Base-by-base conservation (phyloP, 352 stramenopile genomes). In the Blastocystis sp. region DNA sequence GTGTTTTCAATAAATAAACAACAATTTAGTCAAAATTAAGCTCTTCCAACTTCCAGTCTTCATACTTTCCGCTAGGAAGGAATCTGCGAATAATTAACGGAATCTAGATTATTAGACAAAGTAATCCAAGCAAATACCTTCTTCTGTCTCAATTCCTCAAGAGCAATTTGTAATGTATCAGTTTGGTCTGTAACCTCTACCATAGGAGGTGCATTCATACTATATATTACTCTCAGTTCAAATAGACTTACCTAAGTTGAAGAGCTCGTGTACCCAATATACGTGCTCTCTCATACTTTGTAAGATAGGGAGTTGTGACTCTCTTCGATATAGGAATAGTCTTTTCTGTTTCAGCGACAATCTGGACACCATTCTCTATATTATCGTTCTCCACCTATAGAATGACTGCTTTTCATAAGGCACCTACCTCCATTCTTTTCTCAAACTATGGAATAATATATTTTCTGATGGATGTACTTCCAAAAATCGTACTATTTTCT, bases 11-110 rank as follows among this genome's bases (percentile, higher is more conserved):
- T 47, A 34, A 85, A 87, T 47, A 81, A 90, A 73, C 30, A 50
- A 69, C 68, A 30, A 85, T 79, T 93, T 97, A 98, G 93, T 98
- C 96, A 82, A 98, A 97, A 92, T 98, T 98, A 68, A 99, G 94
- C 91, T 99, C 97, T 90, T 99, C 96, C 90, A 99, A 98, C 64
- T 93, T 95, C 97, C 97, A 99, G 93, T 99, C 97, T 93, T 99
- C 97, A 91, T 98, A 98, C 92, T 94, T 98, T 50, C 96, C 96
- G 93, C 99, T 97, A 18, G 97, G 97, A 90, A 99, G 92, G 93
- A 99, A 99, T 65, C 97, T 93, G 76, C 97, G 95, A 91, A 99
- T 98, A 91, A 99, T 98, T 91, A 99, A 98, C 45, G 97, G 97
- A 92, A 99, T 99, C 93, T 85, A 68, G 53, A 18, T 2, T 3